phyloP scores from a whole-genome alignment of 148 eudicot species.

The Vaccinium corymbosum region DNA sequence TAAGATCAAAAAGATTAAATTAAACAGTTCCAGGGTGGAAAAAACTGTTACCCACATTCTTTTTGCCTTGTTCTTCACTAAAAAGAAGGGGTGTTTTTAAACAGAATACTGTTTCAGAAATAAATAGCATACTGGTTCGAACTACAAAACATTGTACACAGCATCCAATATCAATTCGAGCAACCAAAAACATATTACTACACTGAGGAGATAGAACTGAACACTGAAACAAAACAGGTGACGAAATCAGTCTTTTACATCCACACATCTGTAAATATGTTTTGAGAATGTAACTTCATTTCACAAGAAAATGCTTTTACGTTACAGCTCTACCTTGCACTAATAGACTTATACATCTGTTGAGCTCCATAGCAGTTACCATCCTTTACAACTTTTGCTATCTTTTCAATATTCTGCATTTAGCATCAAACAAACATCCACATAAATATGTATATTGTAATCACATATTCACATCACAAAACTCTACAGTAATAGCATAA shows the following conservation, averaged over 20 bases:
- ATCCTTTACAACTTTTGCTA: conserved; percentile 55
- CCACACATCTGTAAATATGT: not conserved
- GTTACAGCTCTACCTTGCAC: conserved; percentile 51
- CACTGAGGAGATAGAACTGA: not conserved
- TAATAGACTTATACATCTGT: conserved; percentile 88
- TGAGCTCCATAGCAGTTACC: conserved; percentile 91
- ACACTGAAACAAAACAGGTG: not conserved
- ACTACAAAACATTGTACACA: not conserved
- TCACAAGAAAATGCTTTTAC: not conserved
- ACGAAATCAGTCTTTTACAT: not conserved
- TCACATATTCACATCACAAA: not conserved
- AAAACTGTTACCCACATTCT: not conserved
- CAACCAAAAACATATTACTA: not conserved
- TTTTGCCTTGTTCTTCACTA: not conserved
- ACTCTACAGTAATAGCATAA: not conserved
- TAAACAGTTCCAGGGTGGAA: not conserved
- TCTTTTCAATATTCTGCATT: conserved; percentile 65
- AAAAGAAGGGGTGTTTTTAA: not conserved
- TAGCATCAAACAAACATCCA: conserved; percentile 9
- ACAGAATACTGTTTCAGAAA: not conserved
- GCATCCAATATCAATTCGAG: not conserved
- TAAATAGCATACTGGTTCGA: not conserved
- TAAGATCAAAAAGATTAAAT: not conserved
- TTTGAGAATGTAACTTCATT: too few species aligned
- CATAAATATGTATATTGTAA: not conserved